These are phyloP conservation scores for Albophoma yamanashiensis DNA, from an alignment of 2,329 filamentous ascomycete genomes.

Conservation along the genomic window DNA sequence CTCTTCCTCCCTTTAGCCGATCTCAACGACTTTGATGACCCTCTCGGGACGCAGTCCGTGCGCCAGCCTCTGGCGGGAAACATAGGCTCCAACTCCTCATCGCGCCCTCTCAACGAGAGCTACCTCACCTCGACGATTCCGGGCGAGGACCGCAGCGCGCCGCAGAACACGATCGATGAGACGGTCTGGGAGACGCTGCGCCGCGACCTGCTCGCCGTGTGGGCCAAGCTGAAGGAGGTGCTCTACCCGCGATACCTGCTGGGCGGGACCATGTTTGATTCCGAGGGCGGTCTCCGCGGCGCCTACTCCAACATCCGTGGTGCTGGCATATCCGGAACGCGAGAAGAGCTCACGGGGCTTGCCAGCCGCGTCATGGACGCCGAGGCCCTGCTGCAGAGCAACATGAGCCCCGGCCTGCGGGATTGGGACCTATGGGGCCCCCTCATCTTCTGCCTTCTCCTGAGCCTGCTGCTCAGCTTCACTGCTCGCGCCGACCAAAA, in stretches of 20 bases:
- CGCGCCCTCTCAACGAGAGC: slow-evolving; percentile 53
- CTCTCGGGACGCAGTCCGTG: slow-evolving; percentile 57
- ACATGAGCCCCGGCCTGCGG: slow-evolving; percentile 80
- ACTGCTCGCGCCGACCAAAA: slow-evolving; percentile 70
- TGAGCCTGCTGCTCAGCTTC: slow-evolving; percentile 81
- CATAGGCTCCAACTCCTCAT: slow-evolving; percentile 55
- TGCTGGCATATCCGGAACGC: slow-evolving; percentile 46
- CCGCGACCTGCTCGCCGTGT: slow-evolving; percentile 82
- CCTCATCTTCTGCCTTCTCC: slow-evolving; percentile 80
- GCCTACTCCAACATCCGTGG: slow-evolving; percentile 52
- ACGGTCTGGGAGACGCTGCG: slow-evolving; percentile 95
- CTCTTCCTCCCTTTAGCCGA: slow-evolving; percentile 44
- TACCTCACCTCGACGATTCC: slow-evolving; percentile 85
- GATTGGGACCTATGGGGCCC: slow-evolving; percentile 99
- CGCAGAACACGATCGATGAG: slow-evolving; percentile 93
- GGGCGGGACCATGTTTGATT: slow-evolving; percentile 53
- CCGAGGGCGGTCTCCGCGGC: slow-evolving; percentile 41
- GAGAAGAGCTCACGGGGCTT: slow-evolving; percentile 51
- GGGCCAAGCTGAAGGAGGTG: slow-evolving; percentile 97
- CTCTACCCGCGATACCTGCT: slow-evolving; percentile 93
- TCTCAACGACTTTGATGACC: slow-evolving; percentile 89
- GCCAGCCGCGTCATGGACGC: slow-evolving; percentile 53
- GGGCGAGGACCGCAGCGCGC: slow-evolving; percentile 83
- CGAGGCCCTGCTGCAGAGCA: slow-evolving; percentile 50
- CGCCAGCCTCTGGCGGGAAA: slow-evolving; percentile 75